These are phyloP conservation scores for Chrysoporthe cubensis DNA, from an alignment of 2,329 filamentous ascomycete species.

Conservation along the genomic window DNA sequence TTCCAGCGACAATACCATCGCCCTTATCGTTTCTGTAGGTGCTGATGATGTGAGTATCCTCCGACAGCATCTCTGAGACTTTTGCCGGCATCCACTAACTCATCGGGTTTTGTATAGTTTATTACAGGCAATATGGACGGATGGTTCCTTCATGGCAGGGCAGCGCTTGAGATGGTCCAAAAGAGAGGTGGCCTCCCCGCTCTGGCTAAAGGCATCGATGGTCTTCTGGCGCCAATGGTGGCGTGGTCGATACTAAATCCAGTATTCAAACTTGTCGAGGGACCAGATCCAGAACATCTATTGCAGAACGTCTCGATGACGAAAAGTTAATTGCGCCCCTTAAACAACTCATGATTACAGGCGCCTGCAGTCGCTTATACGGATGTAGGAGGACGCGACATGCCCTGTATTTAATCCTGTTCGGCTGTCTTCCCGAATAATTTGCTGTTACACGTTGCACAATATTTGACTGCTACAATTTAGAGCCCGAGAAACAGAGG, in stretches of 20 bases:
- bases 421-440: not conserved
- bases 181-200: constrained; percentile 2
- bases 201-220: not conserved
- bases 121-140: not conserved
- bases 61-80: not conserved
- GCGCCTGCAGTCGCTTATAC: not conserved
- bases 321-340: not conserved
- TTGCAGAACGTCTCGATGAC: not conserved
- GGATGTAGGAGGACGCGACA: not conserved
- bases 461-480: too few relatives aligned
- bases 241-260: constrained; percentile 11
- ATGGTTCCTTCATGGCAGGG: constrained; percentile 7
- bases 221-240: not conserved
- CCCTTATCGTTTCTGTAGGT: constrained; percentile 3
- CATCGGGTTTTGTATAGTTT: not conserved
- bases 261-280: constrained; percentile 6
- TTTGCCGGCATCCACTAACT: not conserved
- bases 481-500: too few relatives aligned
- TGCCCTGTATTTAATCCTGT: not conserved
- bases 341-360: not conserved
- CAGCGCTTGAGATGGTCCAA: not conserved
- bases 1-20: constrained; percentile 8
- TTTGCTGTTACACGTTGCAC: not conserved
- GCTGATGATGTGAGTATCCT: constrained; percentile 9
- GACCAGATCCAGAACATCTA: not conserved